phyloP scores from a whole-genome alignment of 1,284 basidiomycete genomes.

The Stygiomarasmius scandens region DNA sequence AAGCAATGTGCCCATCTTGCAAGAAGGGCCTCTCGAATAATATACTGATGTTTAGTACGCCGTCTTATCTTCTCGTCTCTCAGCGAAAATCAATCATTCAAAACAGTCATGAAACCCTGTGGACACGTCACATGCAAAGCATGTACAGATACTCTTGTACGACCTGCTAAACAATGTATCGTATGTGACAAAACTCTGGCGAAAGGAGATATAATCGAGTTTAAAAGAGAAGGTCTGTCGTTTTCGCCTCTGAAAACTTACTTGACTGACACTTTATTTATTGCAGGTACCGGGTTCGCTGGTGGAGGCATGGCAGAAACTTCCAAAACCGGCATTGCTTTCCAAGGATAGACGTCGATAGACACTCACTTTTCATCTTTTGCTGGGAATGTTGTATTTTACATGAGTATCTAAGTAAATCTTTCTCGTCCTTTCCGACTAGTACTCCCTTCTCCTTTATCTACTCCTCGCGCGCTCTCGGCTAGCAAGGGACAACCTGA shows the following conservation, averaged over 20 bases:
- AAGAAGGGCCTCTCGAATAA: slow-evolving; percentile 85
- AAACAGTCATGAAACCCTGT: slow-evolving; percentile 73
- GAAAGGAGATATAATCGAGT: slow-evolving; percentile 72
- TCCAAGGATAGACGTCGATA: slow-evolving; percentile 68
- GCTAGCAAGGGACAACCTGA: too few species aligned
- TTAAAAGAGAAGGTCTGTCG: slow-evolving; percentile 77
- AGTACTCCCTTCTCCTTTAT: too few species aligned
- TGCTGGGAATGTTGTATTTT: too few species aligned
- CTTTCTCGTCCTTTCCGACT: too few species aligned
- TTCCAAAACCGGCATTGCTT: slow-evolving; percentile 70
- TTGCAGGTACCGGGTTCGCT: slow-evolving; percentile 82
- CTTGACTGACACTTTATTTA: neutral
- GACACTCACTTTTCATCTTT: neutral
- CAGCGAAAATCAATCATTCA: neutral
- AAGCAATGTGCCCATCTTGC: slow-evolving; percentile 87
- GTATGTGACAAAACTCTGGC: slow-evolving; percentile 72
- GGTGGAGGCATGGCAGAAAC: slow-evolving; percentile 90
- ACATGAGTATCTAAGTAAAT: too few species aligned
- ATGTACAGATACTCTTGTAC: slow-evolving; percentile 82
- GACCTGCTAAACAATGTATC: slow-evolving; percentile 75
- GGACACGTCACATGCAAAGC: slow-evolving; percentile 87
- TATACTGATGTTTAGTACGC: slow-evolving; percentile 68
- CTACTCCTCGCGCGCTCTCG: too few species aligned
- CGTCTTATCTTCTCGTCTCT: neutral
- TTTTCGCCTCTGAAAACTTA: neutral